Conservation (phyloP, 345 rosid genomes). For the Bruguiera gymnorhiza region DNA sequence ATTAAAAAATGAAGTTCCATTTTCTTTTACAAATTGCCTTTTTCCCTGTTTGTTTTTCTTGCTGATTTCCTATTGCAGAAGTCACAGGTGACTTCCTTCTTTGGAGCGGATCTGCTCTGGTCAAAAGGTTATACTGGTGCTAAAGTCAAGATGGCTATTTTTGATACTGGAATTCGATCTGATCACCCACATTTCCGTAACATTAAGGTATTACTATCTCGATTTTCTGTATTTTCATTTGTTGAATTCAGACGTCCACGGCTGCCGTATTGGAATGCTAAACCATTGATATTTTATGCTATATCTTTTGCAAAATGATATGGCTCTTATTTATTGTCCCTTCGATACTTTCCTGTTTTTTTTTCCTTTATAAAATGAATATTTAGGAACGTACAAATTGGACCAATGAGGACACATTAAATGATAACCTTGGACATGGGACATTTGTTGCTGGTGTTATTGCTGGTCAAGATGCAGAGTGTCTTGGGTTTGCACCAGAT, state of each 20-base stretch:
- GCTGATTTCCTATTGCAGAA: slow-evolving; percentile 41
- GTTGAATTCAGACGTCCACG: background rate
- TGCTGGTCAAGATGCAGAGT: slow-evolving; percentile 82
- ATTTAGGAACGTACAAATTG: slow-evolving; percentile 95
- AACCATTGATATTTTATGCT: background rate
- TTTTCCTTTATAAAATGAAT: no score
- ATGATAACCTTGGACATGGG: slow-evolving; percentile 99
- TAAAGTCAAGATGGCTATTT: slow-evolving; percentile 97
- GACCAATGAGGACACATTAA: slow-evolving; percentile 94
- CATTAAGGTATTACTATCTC: slow-evolving; percentile 56
- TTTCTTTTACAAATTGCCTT: background rate
- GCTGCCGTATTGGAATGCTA: background rate
- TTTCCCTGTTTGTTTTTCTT: background rate
- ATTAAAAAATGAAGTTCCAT: background rate
- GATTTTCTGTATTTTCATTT: background rate
- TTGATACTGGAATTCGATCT: slow-evolving; percentile 92
- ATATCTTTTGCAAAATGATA: no score
- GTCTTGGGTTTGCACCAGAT: slow-evolving; percentile 97
- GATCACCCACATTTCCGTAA: slow-evolving; percentile 95
- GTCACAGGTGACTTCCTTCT: slow-evolving; percentile 88
- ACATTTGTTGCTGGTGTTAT: slow-evolving; percentile 98
- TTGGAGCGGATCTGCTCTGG: slow-evolving; percentile 94
- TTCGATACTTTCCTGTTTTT: no score
- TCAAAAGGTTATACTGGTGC: slow-evolving; percentile 81
- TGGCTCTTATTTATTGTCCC: no score